These are phyloP conservation scores for Cyclotella baltica DNA, from an alignment of 108 stramenopile species.

Conservation along the genomic window DNA sequence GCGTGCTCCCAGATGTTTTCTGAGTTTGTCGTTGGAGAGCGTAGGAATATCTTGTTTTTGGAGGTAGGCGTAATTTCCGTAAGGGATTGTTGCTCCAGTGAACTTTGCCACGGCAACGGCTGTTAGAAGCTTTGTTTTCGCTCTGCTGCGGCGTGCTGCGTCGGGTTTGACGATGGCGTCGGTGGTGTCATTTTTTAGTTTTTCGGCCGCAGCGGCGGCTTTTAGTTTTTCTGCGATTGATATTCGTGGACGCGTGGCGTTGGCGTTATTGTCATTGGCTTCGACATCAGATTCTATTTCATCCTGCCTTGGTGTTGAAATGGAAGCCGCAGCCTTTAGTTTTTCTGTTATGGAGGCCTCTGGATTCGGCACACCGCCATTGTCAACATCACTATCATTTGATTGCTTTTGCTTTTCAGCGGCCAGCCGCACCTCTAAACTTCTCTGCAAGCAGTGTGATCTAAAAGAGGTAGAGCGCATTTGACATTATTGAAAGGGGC, in stretches of 20 bases:
- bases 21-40: constrained; percentile 45
- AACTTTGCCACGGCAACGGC: constrained; percentile 5
- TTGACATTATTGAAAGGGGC: no score
- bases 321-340: neutral
- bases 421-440: neutral
- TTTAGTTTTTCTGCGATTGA: constrained; percentile 9
- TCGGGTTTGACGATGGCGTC: neutral
- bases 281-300: no score
- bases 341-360: no score
- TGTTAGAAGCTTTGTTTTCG: constrained; percentile 11
- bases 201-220: constrained; percentile 1
- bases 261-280: no score
- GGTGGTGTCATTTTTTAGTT: neutral
- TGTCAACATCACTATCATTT: no score
- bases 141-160: neutral
- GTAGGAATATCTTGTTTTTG: constrained; percentile 27
- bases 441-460: neutral
- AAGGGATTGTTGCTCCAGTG: constrained; percentile 18
- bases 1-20: constrained; percentile 55
- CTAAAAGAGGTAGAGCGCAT: no score
- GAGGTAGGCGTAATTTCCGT: constrained; percentile 22
- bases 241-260: no score
- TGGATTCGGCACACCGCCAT: no score
- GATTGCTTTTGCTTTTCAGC: no score
- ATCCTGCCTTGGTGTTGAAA: neutral